Evolutionary conservation across 192 early-diverging fungal species (phyloP).

Genomic region (Entomortierella beljakovae): DNA sequence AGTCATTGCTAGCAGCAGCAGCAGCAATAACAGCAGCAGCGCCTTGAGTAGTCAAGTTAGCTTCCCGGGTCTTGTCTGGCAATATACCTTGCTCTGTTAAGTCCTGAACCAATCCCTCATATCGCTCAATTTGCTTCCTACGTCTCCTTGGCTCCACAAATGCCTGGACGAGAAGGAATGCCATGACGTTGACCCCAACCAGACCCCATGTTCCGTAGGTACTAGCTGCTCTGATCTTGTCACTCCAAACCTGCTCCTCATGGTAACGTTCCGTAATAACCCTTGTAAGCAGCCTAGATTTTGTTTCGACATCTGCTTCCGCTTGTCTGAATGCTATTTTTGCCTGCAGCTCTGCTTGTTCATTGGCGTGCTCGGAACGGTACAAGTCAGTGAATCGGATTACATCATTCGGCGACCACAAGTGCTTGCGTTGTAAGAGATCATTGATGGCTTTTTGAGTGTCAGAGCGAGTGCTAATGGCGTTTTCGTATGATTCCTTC

Average conservation of each 20-base stretch:
- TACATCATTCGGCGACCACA: constrained; percentile 81
- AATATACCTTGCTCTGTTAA: constrained; percentile 42
- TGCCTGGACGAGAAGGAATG: constrained; percentile 77
- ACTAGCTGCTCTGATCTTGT: constrained; percentile 82
- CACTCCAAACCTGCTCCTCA: constrained; percentile 88
- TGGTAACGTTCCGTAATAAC: constrained; percentile 84
- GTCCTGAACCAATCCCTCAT: constrained; percentile 66
- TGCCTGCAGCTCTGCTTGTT: constrained; percentile 58
- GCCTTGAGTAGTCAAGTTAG: not conserved
- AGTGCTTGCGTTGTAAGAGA: constrained; percentile 80
- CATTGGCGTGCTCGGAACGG: constrained; percentile 75
- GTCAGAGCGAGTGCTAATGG: constrained; percentile 64
- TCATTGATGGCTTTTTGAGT: constrained; percentile 84
- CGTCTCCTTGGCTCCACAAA: constrained; percentile 81
- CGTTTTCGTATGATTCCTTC: constrained; percentile 68
- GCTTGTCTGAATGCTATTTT: constrained; percentile 62
- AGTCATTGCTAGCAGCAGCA: not conserved
- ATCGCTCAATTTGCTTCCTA: constrained; percentile 71
- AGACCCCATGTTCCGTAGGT: constrained; percentile 83
- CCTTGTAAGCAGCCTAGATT: constrained; percentile 70
- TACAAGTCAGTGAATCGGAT: constrained; percentile 82
- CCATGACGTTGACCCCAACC: constrained; percentile 67
- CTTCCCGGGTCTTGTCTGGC: constrained; percentile 28
- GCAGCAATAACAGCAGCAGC: not conserved
- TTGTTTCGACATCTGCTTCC: constrained; percentile 72